Conservation (phyloP, 2,329 filamentous ascomycete species). For the Rasamsonia emersonii region DNA sequence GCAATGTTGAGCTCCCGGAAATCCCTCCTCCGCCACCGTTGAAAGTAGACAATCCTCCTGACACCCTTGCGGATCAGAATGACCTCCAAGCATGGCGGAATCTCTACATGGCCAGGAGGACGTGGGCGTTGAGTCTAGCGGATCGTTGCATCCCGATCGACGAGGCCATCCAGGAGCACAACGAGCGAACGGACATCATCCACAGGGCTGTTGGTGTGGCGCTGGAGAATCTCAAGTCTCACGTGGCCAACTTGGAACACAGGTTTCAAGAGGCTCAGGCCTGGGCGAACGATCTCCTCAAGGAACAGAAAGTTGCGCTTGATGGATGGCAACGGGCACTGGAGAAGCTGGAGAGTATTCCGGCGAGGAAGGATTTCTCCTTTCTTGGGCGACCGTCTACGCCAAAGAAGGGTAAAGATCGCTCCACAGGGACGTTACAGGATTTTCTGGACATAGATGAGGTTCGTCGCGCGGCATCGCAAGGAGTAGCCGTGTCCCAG, state of each 20-base stretch:
- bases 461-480: constrained; percentile 61
- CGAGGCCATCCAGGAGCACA: constrained; percentile 48
- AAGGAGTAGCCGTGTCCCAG: constrained; percentile 50
- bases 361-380: constrained; percentile 35
- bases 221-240: constrained; percentile 59
- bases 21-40: constrained; percentile 50
- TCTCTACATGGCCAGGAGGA: constrained; percentile 69
- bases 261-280: constrained; percentile 37
- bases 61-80: constrained; percentile 69
- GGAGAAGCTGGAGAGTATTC: constrained; percentile 30
- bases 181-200: constrained; percentile 44
- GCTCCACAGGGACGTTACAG: constrained; percentile 52
- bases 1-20: constrained; percentile 41
- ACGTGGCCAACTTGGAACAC: constrained; percentile 37
- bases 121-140: constrained; percentile 67
- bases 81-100: constrained; percentile 81
- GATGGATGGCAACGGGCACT: constrained; percentile 35
- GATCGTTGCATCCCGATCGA: constrained; percentile 62
- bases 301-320: constrained; percentile 36
- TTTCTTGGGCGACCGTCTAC: constrained; percentile 33
- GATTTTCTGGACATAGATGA: constrained; percentile 69
- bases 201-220: constrained; percentile 74
- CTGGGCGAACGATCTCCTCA: constrained; percentile 37
- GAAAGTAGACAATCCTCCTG: constrained; percentile 58
- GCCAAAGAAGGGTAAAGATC: constrained; percentile 35